These are phyloP conservation scores for Penicillium sp. DNA, from an alignment of 2,329 filamentous ascomycete genomes.

Conservation along the genomic window DNA sequence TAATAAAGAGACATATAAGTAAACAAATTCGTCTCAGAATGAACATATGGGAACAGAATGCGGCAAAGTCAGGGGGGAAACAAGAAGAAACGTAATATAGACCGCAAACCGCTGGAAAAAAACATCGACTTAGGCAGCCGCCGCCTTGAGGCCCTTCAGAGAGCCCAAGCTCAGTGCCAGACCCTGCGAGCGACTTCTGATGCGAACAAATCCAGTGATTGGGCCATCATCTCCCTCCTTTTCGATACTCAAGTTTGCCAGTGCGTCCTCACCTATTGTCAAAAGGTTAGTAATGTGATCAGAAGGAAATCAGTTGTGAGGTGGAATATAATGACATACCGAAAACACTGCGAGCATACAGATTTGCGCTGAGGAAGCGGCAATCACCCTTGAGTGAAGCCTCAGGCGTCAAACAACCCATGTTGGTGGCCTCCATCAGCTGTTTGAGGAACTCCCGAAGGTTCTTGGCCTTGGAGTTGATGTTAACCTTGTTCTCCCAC, in stretches of 20 bases:
- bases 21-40: conserved; percentile 34
- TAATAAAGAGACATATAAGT: conserved; percentile 22
- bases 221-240: conserved; percentile 94
- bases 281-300: conserved; percentile 23
- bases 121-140: conserved; percentile 38
- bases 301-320: neutral
- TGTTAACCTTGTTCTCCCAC: conserved; percentile 99
- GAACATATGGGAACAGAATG: conserved; percentile 15
- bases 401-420: conserved; percentile 96
- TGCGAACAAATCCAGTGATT: conserved; percentile 95
- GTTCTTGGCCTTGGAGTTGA: conserved; percentile 94
- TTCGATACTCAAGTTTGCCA: conserved; percentile 97
- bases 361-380: conserved; percentile 94
- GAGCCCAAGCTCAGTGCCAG: conserved; percentile 90
- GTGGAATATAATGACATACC: conserved; percentile 62
- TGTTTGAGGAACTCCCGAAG: conserved; percentile 90
- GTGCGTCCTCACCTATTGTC: conserved; percentile 83
- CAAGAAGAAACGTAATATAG: conserved; percentile 29
- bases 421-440: conserved; percentile 97
- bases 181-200: conserved; percentile 94
- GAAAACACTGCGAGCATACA: conserved; percentile 96
- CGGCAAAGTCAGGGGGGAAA: conserved; percentile 22
- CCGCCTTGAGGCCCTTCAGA: conserved; percentile 88
- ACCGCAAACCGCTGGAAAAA: conserved; percentile 32
- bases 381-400: conserved; percentile 96